phyloP scores from a whole-genome alignment of 441 rosid genomes.

The Erysimum pusillum region DNA sequence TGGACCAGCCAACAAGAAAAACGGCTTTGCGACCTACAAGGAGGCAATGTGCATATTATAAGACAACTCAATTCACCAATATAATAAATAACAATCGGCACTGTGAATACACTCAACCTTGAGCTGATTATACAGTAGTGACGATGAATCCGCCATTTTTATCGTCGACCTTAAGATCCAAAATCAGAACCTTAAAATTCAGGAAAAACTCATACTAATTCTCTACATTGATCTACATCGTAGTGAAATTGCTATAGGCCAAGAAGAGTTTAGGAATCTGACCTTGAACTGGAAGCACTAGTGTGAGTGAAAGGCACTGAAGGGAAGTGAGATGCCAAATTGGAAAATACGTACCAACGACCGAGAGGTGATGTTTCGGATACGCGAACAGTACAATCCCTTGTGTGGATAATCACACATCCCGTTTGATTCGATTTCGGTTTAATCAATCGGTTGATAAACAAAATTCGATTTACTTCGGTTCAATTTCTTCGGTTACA shows the following conservation, averaged over 20 bases:
- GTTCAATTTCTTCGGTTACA: slow-evolving; percentile 2
- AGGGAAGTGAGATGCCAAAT: slow-evolving; percentile 32
- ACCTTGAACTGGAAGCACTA: slow-evolving; percentile 26
- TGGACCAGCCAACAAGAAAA: slow-evolving; percentile 90
- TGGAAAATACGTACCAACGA: not conserved
- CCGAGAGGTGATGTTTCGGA: slow-evolving; percentile 23
- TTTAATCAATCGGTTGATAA: not conserved
- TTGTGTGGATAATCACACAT: not conserved
- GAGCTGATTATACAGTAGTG: slow-evolving; percentile 61
- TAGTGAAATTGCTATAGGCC: not conserved
- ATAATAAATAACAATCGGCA: not conserved
- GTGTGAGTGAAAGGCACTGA: slow-evolving; percentile 16
- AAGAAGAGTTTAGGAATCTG: not conserved
- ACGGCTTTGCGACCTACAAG: slow-evolving; percentile 65
- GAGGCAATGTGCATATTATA: not conserved
- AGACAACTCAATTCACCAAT: not conserved
- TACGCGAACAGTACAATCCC: slow-evolving; percentile 10
- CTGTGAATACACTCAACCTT: slow-evolving; percentile 50
- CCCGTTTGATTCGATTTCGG: slow-evolving; percentile 5
- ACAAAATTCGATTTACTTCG: not conserved
- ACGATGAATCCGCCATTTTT: slow-evolving; percentile 50
- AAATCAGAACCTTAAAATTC: not conserved
- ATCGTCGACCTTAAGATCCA: not conserved
- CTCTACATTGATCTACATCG: slow-evolving; percentile 6
- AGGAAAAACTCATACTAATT: not conserved